These are phyloP conservation scores for Samsoniella hepiali DNA, from an alignment of 2,329 filamentous ascomycete species.

Conservation along the genomic window DNA sequence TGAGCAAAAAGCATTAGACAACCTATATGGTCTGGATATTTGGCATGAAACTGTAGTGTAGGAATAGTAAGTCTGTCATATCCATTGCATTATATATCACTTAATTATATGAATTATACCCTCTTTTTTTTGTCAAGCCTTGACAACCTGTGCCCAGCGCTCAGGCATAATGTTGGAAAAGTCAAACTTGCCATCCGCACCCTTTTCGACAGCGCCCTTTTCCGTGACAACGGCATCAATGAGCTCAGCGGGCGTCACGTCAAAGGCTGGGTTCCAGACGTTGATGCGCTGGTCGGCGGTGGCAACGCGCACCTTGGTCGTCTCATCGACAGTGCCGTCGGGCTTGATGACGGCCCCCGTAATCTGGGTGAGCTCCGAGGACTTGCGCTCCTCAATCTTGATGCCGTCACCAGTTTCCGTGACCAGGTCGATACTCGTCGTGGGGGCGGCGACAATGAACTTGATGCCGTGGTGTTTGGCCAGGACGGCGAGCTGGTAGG, in stretches of 20 bases:
- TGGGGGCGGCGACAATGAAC: constrained; percentile 91
- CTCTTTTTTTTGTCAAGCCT: background rate
- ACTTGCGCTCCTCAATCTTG: constrained; percentile 82
- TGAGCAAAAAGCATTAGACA: constrained; percentile 24
- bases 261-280: constrained; percentile 97
- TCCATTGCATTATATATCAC: constrained; percentile 8
- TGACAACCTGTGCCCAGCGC: constrained; percentile 43
- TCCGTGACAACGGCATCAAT: constrained; percentile 97
- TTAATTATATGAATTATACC: background rate
- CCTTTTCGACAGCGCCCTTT: constrained; percentile 80
- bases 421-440: constrained; percentile 85
- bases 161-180: constrained; percentile 56
- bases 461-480: constrained; percentile 85
- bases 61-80: background rate
- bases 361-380: constrained; percentile 79
- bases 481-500: constrained; percentile 87
- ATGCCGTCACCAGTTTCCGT: constrained; percentile 78
- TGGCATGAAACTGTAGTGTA: background rate
- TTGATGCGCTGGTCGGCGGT: constrained; percentile 74
- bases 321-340: constrained; percentile 61
- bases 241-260: constrained; percentile 82
- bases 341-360: constrained; percentile 69
- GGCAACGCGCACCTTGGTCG: constrained; percentile 66
- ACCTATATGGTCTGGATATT: background rate
- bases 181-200: constrained; percentile 65